Percentiles rank a stretch among this genome's conserved stretches.
phyloP scores from a whole-genome alignment of 2,329 filamentous ascomycete species.

The Pseudopyricularia cyperi region DNA sequence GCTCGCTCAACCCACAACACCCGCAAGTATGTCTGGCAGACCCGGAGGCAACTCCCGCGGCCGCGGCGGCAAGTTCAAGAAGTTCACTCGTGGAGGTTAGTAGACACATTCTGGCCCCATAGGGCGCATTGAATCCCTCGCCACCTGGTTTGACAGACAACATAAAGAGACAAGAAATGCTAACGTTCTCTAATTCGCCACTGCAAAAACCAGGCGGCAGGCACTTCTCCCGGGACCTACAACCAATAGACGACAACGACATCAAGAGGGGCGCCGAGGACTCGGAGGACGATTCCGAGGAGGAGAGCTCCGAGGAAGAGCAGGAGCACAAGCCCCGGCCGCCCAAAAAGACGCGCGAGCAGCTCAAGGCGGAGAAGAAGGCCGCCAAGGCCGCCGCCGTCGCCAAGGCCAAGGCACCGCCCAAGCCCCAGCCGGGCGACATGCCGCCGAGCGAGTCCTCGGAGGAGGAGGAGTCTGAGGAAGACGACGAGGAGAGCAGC shows the following conservation, averaged over 20 bases:
- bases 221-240: conserved; percentile 84
- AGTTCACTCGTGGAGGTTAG: conserved; percentile 82
- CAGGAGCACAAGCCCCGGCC: conserved; percentile 23
- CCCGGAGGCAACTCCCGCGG: conserved; percentile 49
- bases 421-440: conserved; percentile 74
- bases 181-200: background rate
- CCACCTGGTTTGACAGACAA: background rate
- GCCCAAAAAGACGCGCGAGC: conserved; percentile 57
- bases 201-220: conserved; percentile 66
- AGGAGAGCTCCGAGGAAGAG: conserved; percentile 38
- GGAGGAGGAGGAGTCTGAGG: conserved; percentile 33
- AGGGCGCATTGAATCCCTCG: too few relatives aligned
- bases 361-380: conserved; percentile 78
- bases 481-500: conserved; percentile 38
- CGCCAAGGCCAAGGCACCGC: conserved; percentile 33
- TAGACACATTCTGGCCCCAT: background rate
- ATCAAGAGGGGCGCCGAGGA: conserved; percentile 35
- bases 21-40: conserved; percentile 26
- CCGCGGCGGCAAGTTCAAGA: conserved; percentile 87
- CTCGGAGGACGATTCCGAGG: conserved; percentile 36
- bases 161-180: background rate
- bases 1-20: background rate
- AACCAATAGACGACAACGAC: conserved; percentile 70
- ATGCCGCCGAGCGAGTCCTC: conserved; percentile 61
- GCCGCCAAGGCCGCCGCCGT: conserved; percentile 26